Conservation (phyloP, 345 rosid genomes). For the sweet orange (Citrus sinensis) region DNA sequence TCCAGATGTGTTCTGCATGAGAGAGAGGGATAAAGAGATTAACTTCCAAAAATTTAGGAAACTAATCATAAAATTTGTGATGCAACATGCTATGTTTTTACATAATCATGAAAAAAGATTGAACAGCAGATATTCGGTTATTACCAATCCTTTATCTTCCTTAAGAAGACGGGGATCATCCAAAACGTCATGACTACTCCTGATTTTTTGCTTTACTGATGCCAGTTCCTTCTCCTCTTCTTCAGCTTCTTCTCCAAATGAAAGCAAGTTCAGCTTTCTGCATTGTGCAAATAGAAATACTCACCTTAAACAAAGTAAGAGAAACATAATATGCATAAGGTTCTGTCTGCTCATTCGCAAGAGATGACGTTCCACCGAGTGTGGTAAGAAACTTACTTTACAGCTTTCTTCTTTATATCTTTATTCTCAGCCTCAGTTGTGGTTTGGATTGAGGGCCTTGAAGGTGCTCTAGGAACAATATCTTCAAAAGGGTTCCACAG, state of each 20-base stretch:
- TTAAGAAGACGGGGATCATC: constrained; percentile 90
- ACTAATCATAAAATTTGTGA: not conserved
- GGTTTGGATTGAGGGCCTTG: constrained; percentile 32
- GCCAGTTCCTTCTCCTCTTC: constrained; percentile 89
- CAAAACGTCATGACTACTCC: constrained; percentile 94
- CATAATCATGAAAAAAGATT: not conserved
- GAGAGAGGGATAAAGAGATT: not conserved
- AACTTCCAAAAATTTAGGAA: not conserved
- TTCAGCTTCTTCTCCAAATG: constrained; percentile 98
- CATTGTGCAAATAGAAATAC: constrained; percentile 25
- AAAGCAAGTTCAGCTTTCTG: constrained; percentile 87
- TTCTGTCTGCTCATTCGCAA: not conserved
- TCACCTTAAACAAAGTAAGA: constrained; percentile 14
- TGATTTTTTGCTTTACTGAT: constrained; percentile 68
- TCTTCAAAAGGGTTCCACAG: constrained; percentile 97
- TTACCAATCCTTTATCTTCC: constrained; percentile 62
- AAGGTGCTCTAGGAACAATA: constrained; percentile 61
- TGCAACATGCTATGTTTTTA: not conserved
- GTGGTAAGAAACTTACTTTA: constrained; percentile 52
- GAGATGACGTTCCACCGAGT: not conserved
- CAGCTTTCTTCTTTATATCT: constrained; percentile 63
- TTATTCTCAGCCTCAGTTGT: constrained; percentile 43
- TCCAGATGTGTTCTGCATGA: constrained; percentile 50
- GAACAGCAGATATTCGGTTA: not conserved
- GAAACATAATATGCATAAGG: not conserved